These are phyloP conservation scores for Ambrosiella xylebori DNA, from an alignment of 2,329 filamentous ascomycete species.

Conservation along the genomic window DNA sequence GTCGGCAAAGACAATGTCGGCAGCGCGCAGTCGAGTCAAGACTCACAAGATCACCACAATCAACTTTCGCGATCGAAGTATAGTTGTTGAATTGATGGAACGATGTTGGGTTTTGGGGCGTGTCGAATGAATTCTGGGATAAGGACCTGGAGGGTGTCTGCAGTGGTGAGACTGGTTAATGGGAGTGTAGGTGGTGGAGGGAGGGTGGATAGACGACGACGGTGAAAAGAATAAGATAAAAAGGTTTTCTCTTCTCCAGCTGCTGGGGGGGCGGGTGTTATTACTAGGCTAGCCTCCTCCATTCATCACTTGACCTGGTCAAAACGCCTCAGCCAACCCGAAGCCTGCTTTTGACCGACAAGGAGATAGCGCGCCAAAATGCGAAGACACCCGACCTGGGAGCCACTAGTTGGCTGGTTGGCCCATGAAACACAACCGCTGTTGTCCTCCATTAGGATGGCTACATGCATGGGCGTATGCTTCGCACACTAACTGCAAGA, in stretches of 20 bases:
- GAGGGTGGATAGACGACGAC: slow-evolving; percentile 11
- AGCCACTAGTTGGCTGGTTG: not conserved
- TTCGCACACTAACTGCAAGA: not conserved
- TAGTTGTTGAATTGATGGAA: not conserved
- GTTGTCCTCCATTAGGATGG: not conserved
- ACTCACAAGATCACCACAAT: not conserved
- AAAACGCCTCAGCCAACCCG: not conserved
- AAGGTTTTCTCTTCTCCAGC: slow-evolving; percentile 8
- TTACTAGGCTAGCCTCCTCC: not conserved
- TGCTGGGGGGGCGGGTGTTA: not conserved
- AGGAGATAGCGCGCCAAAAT: not conserved
- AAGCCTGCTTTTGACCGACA: not conserved
- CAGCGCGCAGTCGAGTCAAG: not conserved
- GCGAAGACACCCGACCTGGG: not conserved
- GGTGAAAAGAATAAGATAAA: slow-evolving; percentile 8
- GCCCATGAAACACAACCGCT: not conserved
- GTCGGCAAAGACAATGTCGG: not conserved
- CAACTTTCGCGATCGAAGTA: not conserved
- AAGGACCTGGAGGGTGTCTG: slow-evolving; percentile 13
- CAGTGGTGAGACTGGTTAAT: slow-evolving; percentile 13
- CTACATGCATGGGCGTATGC: not conserved
- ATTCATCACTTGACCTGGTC: not conserved
- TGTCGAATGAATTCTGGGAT: slow-evolving; percentile 11
- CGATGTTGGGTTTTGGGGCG: slow-evolving; percentile 10
- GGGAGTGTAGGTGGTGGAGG: slow-evolving; percentile 13